Base-by-base conservation (phyloP, 371 early-diverging fungal genomes). In the Mucor plumbeus region DNA sequence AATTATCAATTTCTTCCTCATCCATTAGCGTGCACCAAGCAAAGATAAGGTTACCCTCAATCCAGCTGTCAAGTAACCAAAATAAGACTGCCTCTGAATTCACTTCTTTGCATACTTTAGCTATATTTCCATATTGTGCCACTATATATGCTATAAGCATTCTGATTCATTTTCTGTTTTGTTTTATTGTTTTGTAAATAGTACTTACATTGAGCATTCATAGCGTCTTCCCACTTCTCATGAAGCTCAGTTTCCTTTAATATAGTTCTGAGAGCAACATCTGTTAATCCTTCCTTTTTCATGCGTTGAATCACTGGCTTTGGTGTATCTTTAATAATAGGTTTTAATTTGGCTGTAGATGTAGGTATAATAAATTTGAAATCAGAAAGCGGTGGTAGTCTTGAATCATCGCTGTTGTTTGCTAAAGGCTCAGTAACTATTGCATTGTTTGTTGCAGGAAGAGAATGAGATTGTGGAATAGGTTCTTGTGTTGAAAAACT, bases 51-150 rank as follows among this genome's bases (percentile, higher is more conserved):
- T 65, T 68, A 11, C 58, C 61, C 39, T 72, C 72, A 10, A 54
- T 17, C 72, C 72, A 72, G 5, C 65, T 60, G 9, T 67, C 57
- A 35, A 64, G 11, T 43, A 72, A 56, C 10, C 68, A 56, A 56
- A 64, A 68, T 26, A 67, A n/a, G 4, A 5, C 15, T 1, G 58
- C 60, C 1, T 64, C 62, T 15, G 40, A 21, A 11, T 54, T 21
- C 7, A 26, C n/a, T 17, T 47, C 19, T 53, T n/a, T 60, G 50
- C 63, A 65, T 7, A 70, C 43, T 34, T 65, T 47, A 26, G 58
- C 58, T 26, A 70, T 61, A 1, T 55, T 61, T 7, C 70, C 65
- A 50, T 61, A 58, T 5, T 57, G 48, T 9, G 70, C 65, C 70
- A 70, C 70, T 69, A 39, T 4, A 14, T 7, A 11, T 38, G 1